Conservation (phyloP, 169 alveolate genomes). For the Cryptosporidium baileyi region DNA sequence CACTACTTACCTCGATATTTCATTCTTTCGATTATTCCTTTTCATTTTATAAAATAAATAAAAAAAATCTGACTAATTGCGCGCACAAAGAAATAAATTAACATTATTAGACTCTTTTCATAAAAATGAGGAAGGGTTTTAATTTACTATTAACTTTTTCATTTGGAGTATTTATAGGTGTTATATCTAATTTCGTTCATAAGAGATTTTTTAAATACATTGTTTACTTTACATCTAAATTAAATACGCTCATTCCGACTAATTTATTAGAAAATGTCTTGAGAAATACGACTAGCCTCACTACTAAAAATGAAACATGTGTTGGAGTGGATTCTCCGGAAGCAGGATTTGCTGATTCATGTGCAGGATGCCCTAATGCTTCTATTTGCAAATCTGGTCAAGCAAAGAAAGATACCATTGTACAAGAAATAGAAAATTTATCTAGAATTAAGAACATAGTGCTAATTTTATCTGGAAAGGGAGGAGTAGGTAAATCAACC, state of each 20-base stretch:
- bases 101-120: not conserved
- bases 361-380: conserved; percentile 98
- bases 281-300: not conserved
- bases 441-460: conserved; percentile 86
- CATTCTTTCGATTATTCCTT: too few relatives aligned
- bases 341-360: conserved; percentile 91
- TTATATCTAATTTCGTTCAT: not conserved
- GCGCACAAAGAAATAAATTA: not conserved
- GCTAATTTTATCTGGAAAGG: conserved; percentile 95
- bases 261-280: not conserved
- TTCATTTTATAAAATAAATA: too few relatives aligned
- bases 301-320: conserved; percentile 72
- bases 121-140: not conserved
- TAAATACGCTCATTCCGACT: too few relatives aligned
- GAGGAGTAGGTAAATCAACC: conserved; percentile 99
- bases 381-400: conserved; percentile 90
- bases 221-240: too few relatives aligned
- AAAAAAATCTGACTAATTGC: too few relatives aligned
- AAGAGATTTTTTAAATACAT: not conserved
- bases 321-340: conserved; percentile 81
- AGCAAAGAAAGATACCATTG: conserved; percentile 80
- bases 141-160: not conserved
- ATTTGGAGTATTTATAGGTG: conserved; percentile 14
- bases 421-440: conserved; percentile 81
- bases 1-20: conserved; percentile 44